Evolutionary conservation across 2,329 filamentous ascomycete species (phyloP), one percentile per base, ranked within the genome.

Genomic region (Hypoxylon rubiginosum): DNA sequence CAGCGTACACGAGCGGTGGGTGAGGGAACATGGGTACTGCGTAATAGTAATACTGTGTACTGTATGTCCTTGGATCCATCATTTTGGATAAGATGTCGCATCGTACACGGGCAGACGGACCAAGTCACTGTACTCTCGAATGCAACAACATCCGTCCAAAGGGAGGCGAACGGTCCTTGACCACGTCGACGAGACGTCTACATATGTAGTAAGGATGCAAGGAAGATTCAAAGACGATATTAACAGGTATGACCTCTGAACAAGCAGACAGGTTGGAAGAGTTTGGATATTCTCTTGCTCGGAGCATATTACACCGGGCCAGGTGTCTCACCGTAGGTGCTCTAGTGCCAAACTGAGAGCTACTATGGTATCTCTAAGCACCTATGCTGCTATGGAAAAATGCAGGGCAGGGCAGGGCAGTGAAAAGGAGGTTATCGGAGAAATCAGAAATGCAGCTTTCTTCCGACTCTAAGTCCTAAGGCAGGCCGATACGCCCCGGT

Each of bases 41-140:
- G 58, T 66, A 19, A 57, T 52, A 56, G 21, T 52, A 49, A 52
- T n/a, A 67, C 64, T 54, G 64, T 62, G 49, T 41, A 4, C 4
- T 62, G 49, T 41, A 4, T 24, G 21, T 17, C 19, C 17, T 19
- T 19, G 43, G 39, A 17, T 54, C 59, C 52, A 19, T 49, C 52
- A 39, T 54, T 57, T 52, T 59, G 32, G 49, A 43, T 39, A 39
- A 63, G 46, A 60, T 58, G 54, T 56, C 36, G 21, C 48, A 52
- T 36, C 34, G 26, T 28, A n/a, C 45, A 48, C 45, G 43, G 43
- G 3, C 43, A n/a, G 24, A 30, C 26, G 36, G 26, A 53, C 46
- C 56, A 55, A 49, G 51, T 52, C 57, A 59, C 51, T 56, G 32
- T 59, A 45, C 26, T 57, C 15, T 28, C 41, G 21, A 62, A 64